phyloP scores from a whole-genome alignment of 192 early-diverging fungal species.

The Haplosporangium gracile region DNA sequence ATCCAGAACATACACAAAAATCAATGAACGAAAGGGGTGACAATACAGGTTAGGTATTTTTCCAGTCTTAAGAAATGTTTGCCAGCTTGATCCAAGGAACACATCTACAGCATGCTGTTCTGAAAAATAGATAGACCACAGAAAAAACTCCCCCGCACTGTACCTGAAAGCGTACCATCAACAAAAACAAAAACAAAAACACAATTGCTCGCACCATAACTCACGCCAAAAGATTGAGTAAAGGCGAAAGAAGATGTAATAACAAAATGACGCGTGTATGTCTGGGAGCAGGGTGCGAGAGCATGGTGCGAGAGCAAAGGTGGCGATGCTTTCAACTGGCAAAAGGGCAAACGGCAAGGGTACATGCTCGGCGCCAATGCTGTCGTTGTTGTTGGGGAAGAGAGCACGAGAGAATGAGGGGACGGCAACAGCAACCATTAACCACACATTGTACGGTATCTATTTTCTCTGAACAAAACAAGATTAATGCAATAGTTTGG shows the following conservation, averaged over 20 bases:
- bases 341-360: too few species aligned
- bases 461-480: background rate
- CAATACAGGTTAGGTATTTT: background rate
- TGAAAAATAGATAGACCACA: background rate
- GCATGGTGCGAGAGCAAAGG: too few species aligned
- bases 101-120: too few species aligned
- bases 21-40: background rate
- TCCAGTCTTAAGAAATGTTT: background rate
- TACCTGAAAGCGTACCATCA: background rate
- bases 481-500: background rate
- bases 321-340: too few species aligned
- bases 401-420: too few species aligned
- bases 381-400: too few species aligned
- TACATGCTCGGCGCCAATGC: too few species aligned
- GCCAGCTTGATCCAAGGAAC: background rate
- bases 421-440: too few species aligned
- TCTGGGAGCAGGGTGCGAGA: too few species aligned
- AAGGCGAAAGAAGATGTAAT: too few species aligned
- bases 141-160: background rate
- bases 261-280: too few species aligned
- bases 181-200: background rate
- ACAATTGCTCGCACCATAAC: background rate
- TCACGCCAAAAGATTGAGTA: background rate
- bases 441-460: background rate
- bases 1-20: background rate